A percentile compares a stretch with the other conserved stretches of the same genome.
These are phyloP conservation scores for Exophiala oligosperma DNA, from an alignment of 2,329 filamentous ascomycete species.

Conservation along the genomic window DNA sequence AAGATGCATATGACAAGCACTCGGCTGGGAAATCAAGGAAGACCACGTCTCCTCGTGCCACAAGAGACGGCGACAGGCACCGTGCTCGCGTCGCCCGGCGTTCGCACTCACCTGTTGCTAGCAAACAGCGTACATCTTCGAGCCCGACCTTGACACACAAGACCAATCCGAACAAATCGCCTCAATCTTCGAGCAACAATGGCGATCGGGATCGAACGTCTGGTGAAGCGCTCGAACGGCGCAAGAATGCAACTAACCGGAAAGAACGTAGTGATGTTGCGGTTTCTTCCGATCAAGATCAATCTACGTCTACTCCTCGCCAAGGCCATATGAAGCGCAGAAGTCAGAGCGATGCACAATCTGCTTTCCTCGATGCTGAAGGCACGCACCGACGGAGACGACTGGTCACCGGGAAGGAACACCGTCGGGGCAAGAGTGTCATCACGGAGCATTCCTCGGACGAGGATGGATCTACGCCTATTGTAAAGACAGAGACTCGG, in stretches of 20 bases:
- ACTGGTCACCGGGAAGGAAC: conserved; percentile 31
- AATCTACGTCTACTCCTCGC: conserved; percentile 15
- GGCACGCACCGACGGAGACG: conserved; percentile 26
- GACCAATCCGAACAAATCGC: conserved; percentile 20
- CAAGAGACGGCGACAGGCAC: conserved; percentile 42
- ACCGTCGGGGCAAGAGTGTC: conserved; percentile 25
- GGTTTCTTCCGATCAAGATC: conserved; percentile 30
- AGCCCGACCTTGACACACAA: conserved; percentile 29
- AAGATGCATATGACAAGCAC: conserved; percentile 56
- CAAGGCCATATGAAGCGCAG: conserved; percentile 25
- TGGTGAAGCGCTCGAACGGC: conserved; percentile 9
- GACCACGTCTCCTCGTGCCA: conserved; percentile 39
- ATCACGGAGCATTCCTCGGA: conserved; percentile 34
- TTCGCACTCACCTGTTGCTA: conserved; percentile 42
- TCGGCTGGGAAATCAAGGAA: conserved; percentile 31
- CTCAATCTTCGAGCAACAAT: conserved; percentile 16
- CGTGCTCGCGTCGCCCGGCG: conserved; percentile 36
- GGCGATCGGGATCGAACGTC: conserved; percentile 14
- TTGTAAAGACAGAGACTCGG: conserved; percentile 16
- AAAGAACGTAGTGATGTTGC: conserved; percentile 25
- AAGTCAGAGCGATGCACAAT: conserved; percentile 29
- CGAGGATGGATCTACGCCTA: conserved; percentile 17
- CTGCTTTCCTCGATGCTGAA: conserved; percentile 22
- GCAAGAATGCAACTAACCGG: conserved; percentile 8
- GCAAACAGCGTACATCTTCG: conserved; percentile 20